Base-by-base conservation (phyloP, 2,329 filamentous ascomycete species). In the Ciborinia camelliae region DNA sequence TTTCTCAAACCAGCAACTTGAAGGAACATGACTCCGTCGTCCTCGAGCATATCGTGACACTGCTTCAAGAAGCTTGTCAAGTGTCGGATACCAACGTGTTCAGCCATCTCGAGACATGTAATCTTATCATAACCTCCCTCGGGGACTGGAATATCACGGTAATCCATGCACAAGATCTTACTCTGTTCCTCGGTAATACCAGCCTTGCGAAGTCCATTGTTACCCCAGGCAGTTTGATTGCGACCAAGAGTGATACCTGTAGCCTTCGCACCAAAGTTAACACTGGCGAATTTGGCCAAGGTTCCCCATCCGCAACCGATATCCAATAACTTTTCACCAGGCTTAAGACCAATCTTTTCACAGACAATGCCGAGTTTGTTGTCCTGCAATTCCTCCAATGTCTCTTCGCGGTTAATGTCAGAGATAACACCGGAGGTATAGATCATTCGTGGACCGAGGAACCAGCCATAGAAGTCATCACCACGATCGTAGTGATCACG, bases 221-320 rank as follows among this genome's bases (percentile, higher is more conserved):
- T 98, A 75, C 94, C 95, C 93, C 93, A 98, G 58, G 91, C 91
- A 67, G 94, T 97, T 81, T 97, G 94, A 81, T 99, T 97, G 77
- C 90, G 90, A 70, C 92, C 95, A 65, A 98, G 90, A 68, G 95
- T 98, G 76, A 98, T 86, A 82, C 95, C 95, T 62, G 90, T 93
- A 67, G 86, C 88, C 62, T 89, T 81, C 64, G 89, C 90, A 71
- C 91, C 92, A 76, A 96, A 97, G 84, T 97, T 92, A 77, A 90
- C 88, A 71, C 89, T 94, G 72, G 95, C 95, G 75, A 93, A 98
- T 75, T 92, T 92, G 75, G 92, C 90, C 66, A 99, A 89, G 41
- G 95, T 98, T 75, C 95, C 95, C 95, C 95, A 99, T 72, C 95
- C 95, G 77, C 94, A 98, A 76, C 95, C 95, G 75, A 99, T 96